Evolutionary conservation across 1,284 basidiomycete genomes (phyloP), one percentile per base, ranked within the genome.

Genomic region (Flammula alnicola): DNA sequence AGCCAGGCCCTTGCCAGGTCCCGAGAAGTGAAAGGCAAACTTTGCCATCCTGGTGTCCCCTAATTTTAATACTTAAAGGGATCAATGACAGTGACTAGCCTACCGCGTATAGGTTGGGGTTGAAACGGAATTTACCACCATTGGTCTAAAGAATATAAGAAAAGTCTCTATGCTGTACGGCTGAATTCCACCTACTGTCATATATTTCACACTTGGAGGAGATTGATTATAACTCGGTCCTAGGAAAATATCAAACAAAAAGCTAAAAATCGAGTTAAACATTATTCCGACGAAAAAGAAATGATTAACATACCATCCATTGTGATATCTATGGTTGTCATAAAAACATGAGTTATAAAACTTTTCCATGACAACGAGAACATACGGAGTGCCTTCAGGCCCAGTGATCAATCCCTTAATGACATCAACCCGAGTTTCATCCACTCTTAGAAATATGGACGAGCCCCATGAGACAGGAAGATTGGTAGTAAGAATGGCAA

Each of bases 381-480:
- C 88, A 67, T 76, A 95, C 80, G 93, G 93, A 37, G 93, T 95
- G 49, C 89, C 92, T 71, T 93, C 89, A 17, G 93, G 93, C 2
- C 92, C 93, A 23, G 90, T 91, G 56, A 95, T 95, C 50, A 91
- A 72, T 2, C 90, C 91, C 65, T 95, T 96, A 70, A 95, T 91
- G 35, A 94, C 80, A 64, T 95, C 93, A 4, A 95, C 92, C 26
- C 93, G 83, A 12, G 81, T 84, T 69, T 95, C 91, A 61, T 93
- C 91, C 7, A 93, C 91, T 44, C 87, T 81, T 45, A 95, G 69
- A 72, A 95, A 95, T 57, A 96, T 86, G 1, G 91, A 93, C 4
- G 93, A 95, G 62, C 91, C 83, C 90, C 91, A 95, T 4, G 89
- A 86, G 5, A 92, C 85, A 16, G 94, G 94, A 14, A 96, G 71